Conservation (phyloP, 306 rosid species). For the Leucaena leucocephala region DNA sequence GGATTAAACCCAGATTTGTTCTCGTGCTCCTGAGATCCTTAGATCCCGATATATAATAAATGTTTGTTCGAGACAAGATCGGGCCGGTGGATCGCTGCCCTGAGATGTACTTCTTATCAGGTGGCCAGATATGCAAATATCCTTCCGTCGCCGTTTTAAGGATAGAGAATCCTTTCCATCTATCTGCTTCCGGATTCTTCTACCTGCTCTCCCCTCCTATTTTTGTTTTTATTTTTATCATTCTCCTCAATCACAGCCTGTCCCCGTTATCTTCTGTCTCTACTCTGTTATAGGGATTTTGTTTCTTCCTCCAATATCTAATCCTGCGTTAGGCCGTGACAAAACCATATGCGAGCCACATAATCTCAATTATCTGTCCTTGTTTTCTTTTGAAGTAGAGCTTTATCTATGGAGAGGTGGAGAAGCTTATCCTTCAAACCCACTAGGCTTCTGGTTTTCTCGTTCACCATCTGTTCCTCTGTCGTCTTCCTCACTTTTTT, state of each 20-base stretch:
- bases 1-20: not conserved
- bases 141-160: not conserved
- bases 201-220: constrained; percentile 5
- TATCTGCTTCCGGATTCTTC: not conserved
- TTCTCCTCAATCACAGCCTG: not conserved
- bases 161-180: not conserved
- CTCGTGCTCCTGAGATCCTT: not conserved
- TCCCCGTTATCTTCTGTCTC: not conserved
- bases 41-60: not conserved
- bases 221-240: not conserved
- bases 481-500: constrained; percentile 59
- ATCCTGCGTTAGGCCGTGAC: constrained; percentile 33
- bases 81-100: not conserved
- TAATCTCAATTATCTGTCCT: too few species aligned
- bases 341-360: constrained; percentile 7
- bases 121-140: not conserved
- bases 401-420: constrained; percentile 69
- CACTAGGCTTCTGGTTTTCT: constrained; percentile 66
- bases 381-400: constrained; percentile 25
- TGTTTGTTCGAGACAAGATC: not conserved
- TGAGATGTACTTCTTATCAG: not conserved
- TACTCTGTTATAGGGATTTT: not conserved
- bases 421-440: constrained; percentile 80
- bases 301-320: not conserved
- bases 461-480: constrained; percentile 73